Evolutionary conservation across 805 yeast genomes (phyloP).

Genomic region (Metschnikowia corniflorae): DNA sequence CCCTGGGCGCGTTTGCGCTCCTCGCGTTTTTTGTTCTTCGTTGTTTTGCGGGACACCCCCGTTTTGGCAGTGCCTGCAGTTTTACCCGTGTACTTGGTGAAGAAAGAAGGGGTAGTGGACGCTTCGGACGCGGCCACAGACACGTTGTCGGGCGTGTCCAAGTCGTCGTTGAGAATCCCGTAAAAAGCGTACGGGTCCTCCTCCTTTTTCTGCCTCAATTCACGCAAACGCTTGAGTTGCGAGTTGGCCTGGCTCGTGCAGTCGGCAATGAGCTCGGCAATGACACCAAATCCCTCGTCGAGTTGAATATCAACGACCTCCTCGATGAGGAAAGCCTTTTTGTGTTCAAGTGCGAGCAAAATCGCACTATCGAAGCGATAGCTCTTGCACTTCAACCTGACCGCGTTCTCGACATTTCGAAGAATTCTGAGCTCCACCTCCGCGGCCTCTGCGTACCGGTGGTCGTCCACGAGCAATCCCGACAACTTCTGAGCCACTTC

Average conservation of each 20-base stretch:
- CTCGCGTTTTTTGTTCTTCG: constrained; percentile 90
- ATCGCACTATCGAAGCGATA: constrained; percentile 75
- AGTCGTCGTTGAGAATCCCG: constrained; percentile 53
- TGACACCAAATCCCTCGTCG: constrained; percentile 81
- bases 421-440: constrained; percentile 64
- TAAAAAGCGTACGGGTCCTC: constrained; percentile 85
- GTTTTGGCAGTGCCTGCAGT: constrained; percentile 95
- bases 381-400: constrained; percentile 68
- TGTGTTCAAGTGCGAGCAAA: constrained; percentile 51
- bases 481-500: constrained; percentile 61
- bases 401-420: constrained; percentile 57
- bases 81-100: constrained; percentile 95
- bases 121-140: constrained; percentile 94
- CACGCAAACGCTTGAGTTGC: constrained; percentile 80
- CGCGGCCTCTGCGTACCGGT: constrained; percentile 77
- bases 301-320: constrained; percentile 66
- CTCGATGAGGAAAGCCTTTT: constrained; percentile 45
- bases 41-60: constrained; percentile 88
- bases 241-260: constrained; percentile 82
- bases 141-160: constrained; percentile 85
- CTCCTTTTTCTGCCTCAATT: constrained; percentile 75
- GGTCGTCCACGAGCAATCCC: constrained; percentile 58
- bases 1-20: constrained; percentile 96
- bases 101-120: constrained; percentile 87
- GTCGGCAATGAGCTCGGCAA: constrained; percentile 91